These are phyloP conservation scores for Bolboschoenoplectus hybrid DNA, from an alignment of 202 grass and related monocot species.

Conservation along the genomic window DNA sequence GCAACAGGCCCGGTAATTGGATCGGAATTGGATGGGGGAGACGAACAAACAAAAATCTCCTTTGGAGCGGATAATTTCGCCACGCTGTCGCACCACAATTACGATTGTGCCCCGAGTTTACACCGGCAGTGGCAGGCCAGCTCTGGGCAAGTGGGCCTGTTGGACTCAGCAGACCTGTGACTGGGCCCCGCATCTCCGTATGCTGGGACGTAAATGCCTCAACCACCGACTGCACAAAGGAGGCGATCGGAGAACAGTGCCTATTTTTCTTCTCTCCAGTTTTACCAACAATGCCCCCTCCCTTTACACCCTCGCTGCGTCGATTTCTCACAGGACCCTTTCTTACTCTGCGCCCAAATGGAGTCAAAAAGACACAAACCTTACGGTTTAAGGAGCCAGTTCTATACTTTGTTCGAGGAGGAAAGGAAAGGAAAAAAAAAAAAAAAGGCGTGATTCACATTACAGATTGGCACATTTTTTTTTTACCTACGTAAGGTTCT, in stretches of 20 bases:
- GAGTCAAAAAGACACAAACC: too few relatives aligned
- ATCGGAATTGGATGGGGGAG: constrained; percentile 31
- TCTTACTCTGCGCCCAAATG: neutral
- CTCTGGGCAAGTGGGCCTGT: neutral
- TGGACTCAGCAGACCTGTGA: neutral
- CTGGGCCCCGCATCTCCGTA: constrained; percentile 26
- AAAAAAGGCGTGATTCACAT: neutral
- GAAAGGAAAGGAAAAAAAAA: neutral
- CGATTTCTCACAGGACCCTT: neutral
- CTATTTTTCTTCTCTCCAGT: neutral
- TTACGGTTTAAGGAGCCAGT: neutral
- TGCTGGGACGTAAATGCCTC: constrained; percentile 35
- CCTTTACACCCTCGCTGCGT: neutral
- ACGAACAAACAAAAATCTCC: neutral
- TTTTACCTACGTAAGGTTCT: neutral
- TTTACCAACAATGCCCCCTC: rapidly evolving
- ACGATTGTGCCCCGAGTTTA: neutral
- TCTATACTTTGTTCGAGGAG: neutral
- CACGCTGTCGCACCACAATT: constrained; percentile 6
- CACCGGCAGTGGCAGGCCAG: neutral
- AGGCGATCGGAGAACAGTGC: constrained; percentile 18
- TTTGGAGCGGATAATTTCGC: constrained; percentile 30
- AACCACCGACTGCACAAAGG: constrained; percentile 32
- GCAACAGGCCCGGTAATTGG: neutral
- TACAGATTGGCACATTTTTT: neutral